These are phyloP conservation scores for Boletellus emodensis DNA, from an alignment of 768 basidiomycete genomes.

Conservation along the genomic window DNA sequence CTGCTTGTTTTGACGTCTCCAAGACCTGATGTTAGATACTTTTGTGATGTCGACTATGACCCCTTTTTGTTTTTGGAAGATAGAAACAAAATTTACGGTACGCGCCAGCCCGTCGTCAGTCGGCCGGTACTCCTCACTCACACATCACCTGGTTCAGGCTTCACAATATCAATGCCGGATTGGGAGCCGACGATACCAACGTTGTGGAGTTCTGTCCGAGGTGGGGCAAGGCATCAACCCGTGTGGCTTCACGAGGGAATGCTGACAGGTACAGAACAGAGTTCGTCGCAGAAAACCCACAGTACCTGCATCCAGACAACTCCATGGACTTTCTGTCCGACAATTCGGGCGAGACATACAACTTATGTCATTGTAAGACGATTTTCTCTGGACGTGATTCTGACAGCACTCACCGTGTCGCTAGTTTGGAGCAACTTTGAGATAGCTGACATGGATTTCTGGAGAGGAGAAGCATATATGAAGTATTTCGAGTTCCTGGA, in stretches of 20 bases:
- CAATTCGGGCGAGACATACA: conserved; percentile 60
- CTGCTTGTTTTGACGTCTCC: background rate
- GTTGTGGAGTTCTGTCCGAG: conserved; percentile 56
- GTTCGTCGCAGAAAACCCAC: conserved; percentile 51
- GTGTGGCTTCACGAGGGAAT: conserved; percentile 30
- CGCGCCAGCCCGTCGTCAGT: conserved; percentile 1
- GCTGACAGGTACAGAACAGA: conserved; percentile 42
- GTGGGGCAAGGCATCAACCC: conserved; percentile 34
- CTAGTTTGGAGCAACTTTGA: conserved; percentile 94
- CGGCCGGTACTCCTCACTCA: background rate
- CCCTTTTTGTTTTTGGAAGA: conserved; percentile 59
- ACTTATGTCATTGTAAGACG: conserved; percentile 57
- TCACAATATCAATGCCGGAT: conserved; percentile 63
- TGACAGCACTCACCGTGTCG: background rate
- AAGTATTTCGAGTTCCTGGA: conserved; percentile 85
- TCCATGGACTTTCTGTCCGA: conserved; percentile 63
- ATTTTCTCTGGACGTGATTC: background rate
- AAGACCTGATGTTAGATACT: conserved; percentile 51
- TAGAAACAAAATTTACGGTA: conserved; percentile 48
- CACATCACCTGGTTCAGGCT: conserved; percentile 33
- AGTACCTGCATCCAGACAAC: conserved; percentile 54
- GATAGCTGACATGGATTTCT: conserved; percentile 80
- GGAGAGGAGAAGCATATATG: conserved; percentile 77
- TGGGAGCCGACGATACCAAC: conserved; percentile 61
- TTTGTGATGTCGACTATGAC: conserved; percentile 47